Evolutionary conservation across 2,329 filamentous ascomycete genomes (phyloP), one percentile per base, ranked within the genome.

Genomic region (Arthrobotrys iridis): DNA sequence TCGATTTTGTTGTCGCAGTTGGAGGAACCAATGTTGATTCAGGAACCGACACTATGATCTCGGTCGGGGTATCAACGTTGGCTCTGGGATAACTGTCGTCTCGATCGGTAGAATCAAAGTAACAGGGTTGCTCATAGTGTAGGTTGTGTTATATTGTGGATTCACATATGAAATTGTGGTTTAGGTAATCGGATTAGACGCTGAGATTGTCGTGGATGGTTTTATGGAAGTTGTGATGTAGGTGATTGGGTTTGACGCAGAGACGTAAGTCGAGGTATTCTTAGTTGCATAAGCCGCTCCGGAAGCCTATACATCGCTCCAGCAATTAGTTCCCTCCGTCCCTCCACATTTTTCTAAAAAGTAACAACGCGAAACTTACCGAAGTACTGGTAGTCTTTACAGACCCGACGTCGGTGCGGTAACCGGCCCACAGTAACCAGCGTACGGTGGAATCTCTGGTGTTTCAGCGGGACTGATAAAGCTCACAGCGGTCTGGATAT

Each of bases 381-480:
- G 50, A 55, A 37, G 28, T 55, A 8, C 50, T 55, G 1, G 50
- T 35, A 22, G 30, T 28, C 18, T 55, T 55, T 5, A 46, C 45
- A 52, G 60, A 22, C 3, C 60, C 3, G 45, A 55, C 8, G 60
- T 55, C 15, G 60, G 45, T 7, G 46, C 24, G 20, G 35, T 55
- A 15, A 65, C 60, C 20, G 33, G 46, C 22, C 60, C 46, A 45
- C 60, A 65, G 20, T 65, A 65, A 15, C 60, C 60, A 8, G 60
- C 60, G 24, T 65, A 65, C 8, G 60, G 60, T 33, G 60, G 60
- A 28, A 65, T 55, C 6, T 46, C 60, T 0, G 60, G 60, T n/a
- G 60, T 65, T 13, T 65, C 60, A 20, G 55, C 60, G 3, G 60
- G 60, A 13, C 60, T 65, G 22, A 65, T 65, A 33, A 65, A 65